Base-by-base conservation (phyloP, 805 yeast species). In the Pachysolen tannophilus region DNA sequence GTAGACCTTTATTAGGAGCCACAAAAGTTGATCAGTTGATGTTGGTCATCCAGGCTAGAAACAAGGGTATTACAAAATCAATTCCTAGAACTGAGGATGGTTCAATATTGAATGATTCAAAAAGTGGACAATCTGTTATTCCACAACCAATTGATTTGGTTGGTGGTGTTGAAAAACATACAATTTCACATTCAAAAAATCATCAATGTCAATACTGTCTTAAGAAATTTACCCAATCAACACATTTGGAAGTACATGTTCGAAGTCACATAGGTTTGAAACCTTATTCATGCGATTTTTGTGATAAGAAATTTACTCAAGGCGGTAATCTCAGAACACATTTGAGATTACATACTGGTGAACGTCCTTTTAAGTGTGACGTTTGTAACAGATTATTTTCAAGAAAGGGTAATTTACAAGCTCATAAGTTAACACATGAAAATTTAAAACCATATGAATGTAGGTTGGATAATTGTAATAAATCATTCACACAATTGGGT, bases 251-350 rank as follows among this genome's bases (percentile, higher is more conserved):
- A 45, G 95, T 87, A 13, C 96, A 86, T 55, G 75, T 84, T 6
- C 64, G 95, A 45, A 78, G 90, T 1, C 96, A 86, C 53, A 79
- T 86, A 48, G 95, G 95, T 0, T 72, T 73, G 43, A 81, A 86
- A 49, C 95, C 95, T 8, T 86, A 78, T 53, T 77, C 70, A 47
- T 87, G 96, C 55, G 67, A 70, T 15, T 80, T 63, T 47, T 87
- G 95, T 60, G 80, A 76, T 11, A 86, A 86, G 55, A 58, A 81
- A 35, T 86, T 86, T 46, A 84, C 95, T 0, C 96, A 86, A 54
- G 90, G 95, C 30, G 95, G 95, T 16, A 86, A 86, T 55, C 61
- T 87, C 45, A 60, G 94, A 37, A 87, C 96, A 0, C 96, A 87
- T 60, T 63, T 77, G 49, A 63, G 95, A 43, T 63, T 86, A 23